Conservation (phyloP, 108 stramenopile species). For the Cylindrotheca fusiformis region DNA sequence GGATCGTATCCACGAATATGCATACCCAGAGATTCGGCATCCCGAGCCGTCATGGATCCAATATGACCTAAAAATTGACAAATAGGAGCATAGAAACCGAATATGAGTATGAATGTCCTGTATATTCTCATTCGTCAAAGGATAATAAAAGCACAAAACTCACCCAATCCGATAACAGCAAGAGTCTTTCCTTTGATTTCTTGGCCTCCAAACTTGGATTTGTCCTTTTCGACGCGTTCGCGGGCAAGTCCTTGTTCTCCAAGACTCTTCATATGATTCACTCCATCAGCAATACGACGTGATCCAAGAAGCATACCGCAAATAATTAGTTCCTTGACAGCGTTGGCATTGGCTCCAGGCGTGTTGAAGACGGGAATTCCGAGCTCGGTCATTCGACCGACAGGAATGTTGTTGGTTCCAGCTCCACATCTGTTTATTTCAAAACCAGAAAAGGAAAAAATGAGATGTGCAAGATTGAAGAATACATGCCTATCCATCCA, state of each 20-base stretch:
- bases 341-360: conserved; percentile 95
- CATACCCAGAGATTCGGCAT: conserved; percentile 88
- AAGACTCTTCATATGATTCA: conserved; percentile 83
- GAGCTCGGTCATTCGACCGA: conserved; percentile 87
- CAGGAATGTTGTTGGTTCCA: conserved; percentile 94
- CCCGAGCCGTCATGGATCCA: conserved; percentile 89
- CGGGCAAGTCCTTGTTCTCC: conserved; percentile 76
- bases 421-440: conserved; percentile 76
- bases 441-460: neutral
- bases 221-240: conserved; percentile 92
- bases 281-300: conserved; percentile 82
- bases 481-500: neutral
- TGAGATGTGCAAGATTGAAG: too few relatives aligned
- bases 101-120: conserved; percentile 2
- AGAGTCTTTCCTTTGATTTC: conserved; percentile 93
- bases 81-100: too few relatives aligned
- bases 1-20: conserved; percentile 92
- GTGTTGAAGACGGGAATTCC: conserved; percentile 98
- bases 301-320: conserved; percentile 83
- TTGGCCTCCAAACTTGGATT: conserved; percentile 90
- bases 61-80: conserved; percentile 70
- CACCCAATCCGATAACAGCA: conserved; percentile 88
- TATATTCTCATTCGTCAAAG: neutral
- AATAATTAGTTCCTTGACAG: conserved; percentile 91
- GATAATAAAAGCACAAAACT: neutral